Base-by-base conservation (phyloP, 1,284 basidiomycete species). In the Sphaerobolus stellatus region DNA sequence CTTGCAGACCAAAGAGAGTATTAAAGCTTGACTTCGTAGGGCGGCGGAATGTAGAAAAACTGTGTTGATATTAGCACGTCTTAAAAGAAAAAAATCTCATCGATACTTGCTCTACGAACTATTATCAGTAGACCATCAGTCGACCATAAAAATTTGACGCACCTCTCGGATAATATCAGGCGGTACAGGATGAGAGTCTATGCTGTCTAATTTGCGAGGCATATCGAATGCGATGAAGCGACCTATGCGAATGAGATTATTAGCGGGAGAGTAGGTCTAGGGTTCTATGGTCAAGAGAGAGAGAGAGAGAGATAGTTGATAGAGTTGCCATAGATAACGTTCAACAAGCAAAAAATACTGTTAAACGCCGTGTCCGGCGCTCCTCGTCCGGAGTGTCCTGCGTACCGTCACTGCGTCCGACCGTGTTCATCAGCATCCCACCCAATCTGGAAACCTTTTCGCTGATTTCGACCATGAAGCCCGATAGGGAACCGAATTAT, bases 131-230 rank as follows among this genome's bases (percentile, higher is more conserved):
- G 24, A 22, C 16, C 2, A 24, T 30, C 4, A 33, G 13, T 22
- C 28, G 22, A 4, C 25, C 11, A 5, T 25, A 28, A 28, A 38
- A 29, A 31, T 40, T 18, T 16, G 14, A 53, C 51, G 9, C 25
- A 53, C 51, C 51, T 53, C 51, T 9, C 51, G 41, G 34, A 53
- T 53, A 20, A 53, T 33, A 31, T 53, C 51, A 16, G 51, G 51
- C 3, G 51, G 51, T 20, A 53, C 51, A 31, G 43, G 51, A 53
- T 53, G 51, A 9, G 13, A 13, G 27, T 52, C 38, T 38, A 24
- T 36, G 31, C 33, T 41, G 41, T 53, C 51, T 53, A 53, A 2
- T 30, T 18, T 47, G 43, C 47, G 51, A 18, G 51, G 28, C 41
- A 43, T 43, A 27, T 20, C 13, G 28, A 43, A 22, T 24, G 41